Percentiles rank a stretch among this genome's conserved stretches.
These are phyloP conservation scores for Zizania latifolia DNA, from an alignment of 176 grass and related monocot species.

Conservation along the genomic window DNA sequence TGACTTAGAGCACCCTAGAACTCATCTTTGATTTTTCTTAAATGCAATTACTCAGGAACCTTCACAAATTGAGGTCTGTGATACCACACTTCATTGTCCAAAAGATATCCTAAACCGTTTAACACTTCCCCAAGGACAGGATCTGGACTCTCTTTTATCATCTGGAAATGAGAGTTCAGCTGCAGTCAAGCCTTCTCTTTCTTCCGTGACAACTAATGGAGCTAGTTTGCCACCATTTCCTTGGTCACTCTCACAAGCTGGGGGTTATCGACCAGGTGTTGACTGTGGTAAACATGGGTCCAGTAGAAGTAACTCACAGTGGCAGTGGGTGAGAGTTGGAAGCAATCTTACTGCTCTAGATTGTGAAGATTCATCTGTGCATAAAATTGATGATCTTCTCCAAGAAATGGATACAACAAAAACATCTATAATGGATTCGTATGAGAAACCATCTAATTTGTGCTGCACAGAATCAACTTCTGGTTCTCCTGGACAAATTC, in stretches of 20 bases:
- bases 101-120: constrained; percentile 69
- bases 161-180: constrained; percentile 29
- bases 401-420: constrained; percentile 55
- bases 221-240: constrained; percentile 84
- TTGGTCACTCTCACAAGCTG: constrained; percentile 67
- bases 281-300: constrained; percentile 63
- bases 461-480: constrained; percentile 48
- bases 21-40: constrained; percentile 8
- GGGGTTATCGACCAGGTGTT: constrained; percentile 47
- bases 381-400: constrained; percentile 59
- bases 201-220: constrained; percentile 43
- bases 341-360: constrained; percentile 34
- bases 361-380: constrained; percentile 32
- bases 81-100: constrained; percentile 42
- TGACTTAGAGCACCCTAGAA: neutral
- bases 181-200: constrained; percentile 36
- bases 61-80: constrained; percentile 38
- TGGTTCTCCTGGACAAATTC: constrained; percentile 35
- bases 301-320: constrained; percentile 44
- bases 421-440: constrained; percentile 34
- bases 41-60: constrained; percentile 43
- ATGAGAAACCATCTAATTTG: constrained; percentile 40
- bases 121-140: constrained; percentile 45
- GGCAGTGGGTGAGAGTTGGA: constrained; percentile 79
- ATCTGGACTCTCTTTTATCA: constrained; percentile 57